Percentiles rank a stretch among this genome's conserved stretches.
phyloP scores from a whole-genome alignment of 2,329 filamentous ascomycete genomes.

The Botrytis deweyae region DNA sequence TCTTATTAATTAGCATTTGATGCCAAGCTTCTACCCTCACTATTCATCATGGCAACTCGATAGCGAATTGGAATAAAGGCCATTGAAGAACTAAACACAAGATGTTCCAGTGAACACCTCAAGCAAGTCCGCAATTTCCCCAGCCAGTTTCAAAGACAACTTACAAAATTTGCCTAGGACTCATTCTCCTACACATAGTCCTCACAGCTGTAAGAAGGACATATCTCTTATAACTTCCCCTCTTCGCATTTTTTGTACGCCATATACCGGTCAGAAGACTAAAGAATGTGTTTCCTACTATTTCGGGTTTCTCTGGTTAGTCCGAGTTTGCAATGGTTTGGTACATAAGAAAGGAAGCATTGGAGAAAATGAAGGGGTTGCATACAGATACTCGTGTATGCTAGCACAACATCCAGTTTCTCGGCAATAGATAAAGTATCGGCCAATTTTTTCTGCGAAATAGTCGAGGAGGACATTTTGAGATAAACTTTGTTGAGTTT shows the following conservation, averaged over 20 bases:
- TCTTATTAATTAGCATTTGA: constrained; percentile 23
- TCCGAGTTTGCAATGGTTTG: neutral
- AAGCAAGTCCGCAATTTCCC: neutral
- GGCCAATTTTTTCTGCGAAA: constrained; percentile 27
- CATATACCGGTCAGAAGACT: constrained; percentile 29
- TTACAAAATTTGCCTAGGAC: constrained; percentile 31
- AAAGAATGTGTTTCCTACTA: constrained; percentile 27
- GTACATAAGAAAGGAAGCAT: neutral
- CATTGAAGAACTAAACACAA: neutral
- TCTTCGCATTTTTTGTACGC: constrained; percentile 23
- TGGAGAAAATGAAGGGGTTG: neutral
- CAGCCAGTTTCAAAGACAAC: constrained; percentile 4
- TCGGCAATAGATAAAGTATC: constrained; percentile 27
- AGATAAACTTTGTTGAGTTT: neutral
- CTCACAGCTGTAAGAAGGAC: constrained; percentile 29
- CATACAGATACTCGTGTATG: constrained; percentile 27
- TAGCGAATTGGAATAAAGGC: neutral
- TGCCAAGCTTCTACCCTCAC: neutral
- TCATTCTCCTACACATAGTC: constrained; percentile 24
- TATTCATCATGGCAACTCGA: neutral
- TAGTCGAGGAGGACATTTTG: constrained; percentile 28
- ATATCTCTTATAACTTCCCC: constrained; percentile 28
- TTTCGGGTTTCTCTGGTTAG: neutral
- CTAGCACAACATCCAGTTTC: constrained; percentile 31
- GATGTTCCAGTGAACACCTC: neutral